Percentiles rank a stretch among this genome's conserved stretches.
phyloP scores from a whole-genome alignment of 2,329 filamentous ascomycete genomes.

The Aureobasidium namibiae region DNA sequence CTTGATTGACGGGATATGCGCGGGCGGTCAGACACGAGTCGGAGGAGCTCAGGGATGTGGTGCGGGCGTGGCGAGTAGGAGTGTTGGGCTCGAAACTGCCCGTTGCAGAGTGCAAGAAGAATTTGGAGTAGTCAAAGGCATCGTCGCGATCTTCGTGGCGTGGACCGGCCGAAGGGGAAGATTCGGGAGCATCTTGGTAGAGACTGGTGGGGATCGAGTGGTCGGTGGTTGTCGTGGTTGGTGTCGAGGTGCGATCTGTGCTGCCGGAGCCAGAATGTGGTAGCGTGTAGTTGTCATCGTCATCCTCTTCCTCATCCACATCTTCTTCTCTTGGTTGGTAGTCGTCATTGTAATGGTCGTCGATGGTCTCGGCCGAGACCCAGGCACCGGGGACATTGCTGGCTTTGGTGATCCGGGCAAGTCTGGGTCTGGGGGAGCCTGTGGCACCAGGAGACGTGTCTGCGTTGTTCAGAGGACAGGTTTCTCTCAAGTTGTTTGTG shows the following conservation, averaged over 20 bases:
- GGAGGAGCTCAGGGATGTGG: not conserved
- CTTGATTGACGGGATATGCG: not conserved
- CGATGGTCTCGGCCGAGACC: slow-evolving; percentile 1
- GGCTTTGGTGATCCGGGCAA: not conserved
- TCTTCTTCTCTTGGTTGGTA: not conserved
- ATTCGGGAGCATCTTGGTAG: slow-evolving; percentile 36
- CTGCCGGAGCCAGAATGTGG: not conserved
- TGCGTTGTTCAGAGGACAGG: slow-evolving; percentile 71
- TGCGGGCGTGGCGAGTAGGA: not conserved
- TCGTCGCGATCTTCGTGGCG: slow-evolving; percentile 87
- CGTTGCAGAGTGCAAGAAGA: slow-evolving; percentile 88
- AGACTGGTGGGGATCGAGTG: slow-evolving; percentile 23
- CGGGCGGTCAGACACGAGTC: slow-evolving; percentile 1
- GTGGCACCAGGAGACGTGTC: not conserved
- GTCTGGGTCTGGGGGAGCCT: slow-evolving; percentile 33
- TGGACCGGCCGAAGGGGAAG: slow-evolving; percentile 12
- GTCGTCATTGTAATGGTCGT: not conserved
- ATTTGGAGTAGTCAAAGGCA: slow-evolving; percentile 93
- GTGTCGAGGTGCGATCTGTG: slow-evolving; percentile 4
- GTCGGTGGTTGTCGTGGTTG: not conserved
- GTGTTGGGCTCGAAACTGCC: slow-evolving; percentile 54
- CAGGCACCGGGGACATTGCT: slow-evolving; percentile 1
- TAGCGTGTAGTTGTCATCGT: not conserved
- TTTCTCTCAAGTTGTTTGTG: slow-evolving; percentile 59
- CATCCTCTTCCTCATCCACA: not conserved